These are phyloP conservation scores for Ramaria sp. DNA, from an alignment of 768 basidiomycete species.

Conservation along the genomic window DNA sequence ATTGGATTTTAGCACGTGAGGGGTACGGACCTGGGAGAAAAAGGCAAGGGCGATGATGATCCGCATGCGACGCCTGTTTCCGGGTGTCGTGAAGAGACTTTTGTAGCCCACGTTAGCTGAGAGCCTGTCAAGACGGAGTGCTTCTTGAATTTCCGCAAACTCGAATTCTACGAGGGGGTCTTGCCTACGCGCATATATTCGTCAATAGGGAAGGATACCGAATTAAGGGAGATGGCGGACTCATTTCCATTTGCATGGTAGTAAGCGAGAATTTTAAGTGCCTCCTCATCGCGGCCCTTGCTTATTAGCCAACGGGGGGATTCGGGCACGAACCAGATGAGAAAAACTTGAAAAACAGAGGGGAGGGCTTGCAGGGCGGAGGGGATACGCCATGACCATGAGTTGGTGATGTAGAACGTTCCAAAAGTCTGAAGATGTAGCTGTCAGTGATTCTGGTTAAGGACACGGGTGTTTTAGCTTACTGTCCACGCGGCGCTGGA, in stretches of 20 bases:
- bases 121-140: constrained; percentile 33
- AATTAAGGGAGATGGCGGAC: neutral
- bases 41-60: constrained; percentile 71
- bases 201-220: neutral
- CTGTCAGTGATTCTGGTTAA: neutral
- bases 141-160: constrained; percentile 54
- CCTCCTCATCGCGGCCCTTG: constrained; percentile 60
- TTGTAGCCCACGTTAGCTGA: constrained; percentile 57
- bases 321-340: constrained; percentile 64
- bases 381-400: constrained; percentile 62
- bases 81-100: constrained; percentile 50
- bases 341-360: constrained; percentile 38
- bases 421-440: constrained; percentile 3
- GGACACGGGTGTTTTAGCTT: neutral
- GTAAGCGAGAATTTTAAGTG: constrained; percentile 37
- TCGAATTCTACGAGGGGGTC: constrained; percentile 51
- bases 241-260: constrained; percentile 45
- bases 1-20: neutral
- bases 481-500: constrained; percentile 8
- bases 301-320: constrained; percentile 75
- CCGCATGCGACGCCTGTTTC: constrained; percentile 66
- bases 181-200: constrained; percentile 15
- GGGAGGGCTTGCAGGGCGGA: constrained; percentile 49
- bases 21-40: constrained; percentile 47
- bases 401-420: constrained; percentile 5